Evolutionary conservation across 768 basidiomycete genomes (phyloP).

Genomic region (Leccinum uliginosum): DNA sequence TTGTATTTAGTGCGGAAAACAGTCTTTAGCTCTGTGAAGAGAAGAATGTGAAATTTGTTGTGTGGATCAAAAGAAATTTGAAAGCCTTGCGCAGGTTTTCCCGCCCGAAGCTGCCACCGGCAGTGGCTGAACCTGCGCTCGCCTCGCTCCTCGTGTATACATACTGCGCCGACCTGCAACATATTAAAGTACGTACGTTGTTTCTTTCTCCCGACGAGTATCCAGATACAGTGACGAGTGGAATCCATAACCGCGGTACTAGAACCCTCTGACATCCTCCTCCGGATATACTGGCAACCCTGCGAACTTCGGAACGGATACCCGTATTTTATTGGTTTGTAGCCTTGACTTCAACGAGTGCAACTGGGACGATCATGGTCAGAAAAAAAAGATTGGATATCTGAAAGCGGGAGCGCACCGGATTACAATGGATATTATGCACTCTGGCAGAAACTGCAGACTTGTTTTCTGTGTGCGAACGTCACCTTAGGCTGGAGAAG

Average conservation of each 20-base stretch:
- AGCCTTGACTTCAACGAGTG: constrained; percentile 93
- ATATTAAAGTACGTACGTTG: too few species aligned
- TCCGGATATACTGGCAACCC: constrained; percentile 73
- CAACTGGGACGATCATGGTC: constrained; percentile 44
- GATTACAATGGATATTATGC: constrained; percentile 90
- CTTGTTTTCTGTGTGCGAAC: constrained; percentile 58
- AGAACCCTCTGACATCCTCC: constrained; percentile 84
- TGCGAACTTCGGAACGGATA: constrained; percentile 71
- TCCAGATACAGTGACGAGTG: constrained; percentile 83
- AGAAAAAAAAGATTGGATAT: not conserved
- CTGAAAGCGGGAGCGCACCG: constrained; percentile 38
- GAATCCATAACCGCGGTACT: constrained; percentile 92
- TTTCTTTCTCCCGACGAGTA: too few species aligned
- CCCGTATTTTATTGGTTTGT: constrained; percentile 74
- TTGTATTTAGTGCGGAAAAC: too few species aligned
- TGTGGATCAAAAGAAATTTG: too few species aligned
- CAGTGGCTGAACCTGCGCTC: too few species aligned
- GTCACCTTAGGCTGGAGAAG: constrained; percentile 6
- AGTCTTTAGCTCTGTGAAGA: too few species aligned
- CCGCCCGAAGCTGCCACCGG: too few species aligned
- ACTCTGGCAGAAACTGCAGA: constrained; percentile 88
- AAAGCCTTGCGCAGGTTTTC: too few species aligned
- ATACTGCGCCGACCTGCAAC: too few species aligned
- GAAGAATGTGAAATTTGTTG: too few species aligned
- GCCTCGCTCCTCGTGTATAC: too few species aligned